A percentile compares a stretch with the other conserved stretches of the same genome.
These are phyloP conservation scores for Tricholomella constricta DNA, from an alignment of 768 basidiomycete genomes.

Conservation along the genomic window DNA sequence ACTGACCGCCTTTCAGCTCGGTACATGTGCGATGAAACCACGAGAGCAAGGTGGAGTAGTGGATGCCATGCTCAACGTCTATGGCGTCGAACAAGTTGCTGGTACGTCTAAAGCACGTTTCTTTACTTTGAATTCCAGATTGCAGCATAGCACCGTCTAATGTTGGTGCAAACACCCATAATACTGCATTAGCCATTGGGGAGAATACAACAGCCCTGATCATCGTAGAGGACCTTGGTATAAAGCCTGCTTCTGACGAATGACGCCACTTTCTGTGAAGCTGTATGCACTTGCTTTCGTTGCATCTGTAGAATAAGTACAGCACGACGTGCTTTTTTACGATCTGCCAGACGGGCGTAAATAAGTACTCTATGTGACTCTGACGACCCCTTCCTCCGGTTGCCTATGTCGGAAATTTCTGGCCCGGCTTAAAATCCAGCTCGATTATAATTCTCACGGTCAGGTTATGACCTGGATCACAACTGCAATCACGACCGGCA, in stretches of 20 bases:
- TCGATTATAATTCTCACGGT: too few relatives aligned
- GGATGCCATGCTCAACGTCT: slow-evolving; percentile 62
- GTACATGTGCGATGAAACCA: slow-evolving; percentile 71
- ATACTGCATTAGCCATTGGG: slow-evolving; percentile 48
- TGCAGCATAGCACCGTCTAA: slow-evolving; percentile 42
- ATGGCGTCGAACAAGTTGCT: slow-evolving; percentile 60
- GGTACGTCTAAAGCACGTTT: slow-evolving; percentile 30
- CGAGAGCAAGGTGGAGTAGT: slow-evolving; percentile 61
- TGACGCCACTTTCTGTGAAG: too few relatives aligned
- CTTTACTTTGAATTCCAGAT: slow-evolving; percentile 23
- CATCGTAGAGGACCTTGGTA: slow-evolving; percentile 55
- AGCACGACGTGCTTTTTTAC: too few relatives aligned
- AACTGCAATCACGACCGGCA: too few relatives aligned
- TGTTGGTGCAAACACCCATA: slow-evolving; percentile 44
- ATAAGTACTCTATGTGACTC: too few relatives aligned
- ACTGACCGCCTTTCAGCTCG: slow-evolving; percentile 42
- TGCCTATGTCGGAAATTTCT: too few relatives aligned
- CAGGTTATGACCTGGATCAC: too few relatives aligned
- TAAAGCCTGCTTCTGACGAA: slow-evolving; percentile 18
- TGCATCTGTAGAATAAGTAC: too few relatives aligned
- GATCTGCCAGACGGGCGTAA: too few relatives aligned
- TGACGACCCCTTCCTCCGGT: too few relatives aligned
- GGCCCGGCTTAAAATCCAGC: too few relatives aligned
- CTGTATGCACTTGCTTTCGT: too few relatives aligned
- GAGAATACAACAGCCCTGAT: slow-evolving; percentile 66